phyloP scores from a whole-genome alignment of 2,329 filamentous ascomycete species.

The Neofusicoccum cordaticola region DNA sequence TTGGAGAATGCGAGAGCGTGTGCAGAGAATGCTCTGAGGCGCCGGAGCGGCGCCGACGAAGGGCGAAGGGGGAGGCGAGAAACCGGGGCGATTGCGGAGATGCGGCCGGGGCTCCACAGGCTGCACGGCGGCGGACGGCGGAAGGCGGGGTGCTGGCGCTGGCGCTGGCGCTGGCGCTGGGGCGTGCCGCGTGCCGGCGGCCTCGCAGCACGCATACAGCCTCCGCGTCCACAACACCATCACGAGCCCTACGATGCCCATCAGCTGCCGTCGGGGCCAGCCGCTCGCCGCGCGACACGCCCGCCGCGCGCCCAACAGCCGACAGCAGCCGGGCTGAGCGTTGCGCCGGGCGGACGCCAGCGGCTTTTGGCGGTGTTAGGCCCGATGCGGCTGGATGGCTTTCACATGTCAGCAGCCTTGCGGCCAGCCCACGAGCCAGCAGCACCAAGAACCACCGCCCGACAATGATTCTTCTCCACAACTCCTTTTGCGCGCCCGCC shows the following conservation, averaged over 20 bases:
- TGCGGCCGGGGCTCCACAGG: neutral
- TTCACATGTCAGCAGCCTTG: constrained; percentile 15
- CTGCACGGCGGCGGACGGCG: neutral
- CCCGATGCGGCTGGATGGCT: constrained; percentile 8
- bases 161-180: no score
- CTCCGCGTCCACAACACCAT: neutral
- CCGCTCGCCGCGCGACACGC: constrained; percentile 7
- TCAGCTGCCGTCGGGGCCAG: constrained; percentile 8
- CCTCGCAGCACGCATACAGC: neutral
- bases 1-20: no score
- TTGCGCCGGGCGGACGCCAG: constrained; percentile 3
- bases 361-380: constrained; percentile 10
- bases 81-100: neutral
- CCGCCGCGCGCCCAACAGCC: neutral
- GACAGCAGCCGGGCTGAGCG: neutral
- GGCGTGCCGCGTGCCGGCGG: neutral
- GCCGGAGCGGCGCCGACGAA: neutral
- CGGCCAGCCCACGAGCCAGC: neutral
- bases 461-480: neutral
- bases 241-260: neutral
- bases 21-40: no score
- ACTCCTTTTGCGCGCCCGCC: neutral
- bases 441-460: neutral
- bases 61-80: neutral
- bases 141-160: neutral